Conservation (phyloP, 306 rosid species). For the Aeschynomene evenia region DNA sequence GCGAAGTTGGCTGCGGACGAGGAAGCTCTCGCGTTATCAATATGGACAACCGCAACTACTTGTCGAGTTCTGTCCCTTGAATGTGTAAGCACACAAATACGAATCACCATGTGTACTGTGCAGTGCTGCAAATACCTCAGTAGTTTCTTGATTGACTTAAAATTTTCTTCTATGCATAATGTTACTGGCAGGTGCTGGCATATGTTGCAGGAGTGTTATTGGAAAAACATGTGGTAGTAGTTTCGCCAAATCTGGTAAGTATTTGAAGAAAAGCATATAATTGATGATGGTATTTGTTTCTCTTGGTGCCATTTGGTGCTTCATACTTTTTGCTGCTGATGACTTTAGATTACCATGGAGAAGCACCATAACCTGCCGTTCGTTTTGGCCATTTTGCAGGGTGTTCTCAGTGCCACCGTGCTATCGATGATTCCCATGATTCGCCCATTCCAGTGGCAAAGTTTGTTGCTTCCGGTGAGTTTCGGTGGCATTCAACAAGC, state of each 20-base stretch:
- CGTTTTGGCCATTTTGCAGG: conserved; percentile 61
- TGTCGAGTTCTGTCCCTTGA: conserved; percentile 92
- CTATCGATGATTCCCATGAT: conserved; percentile 80
- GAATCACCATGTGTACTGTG: not conserved
- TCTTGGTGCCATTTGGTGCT: conserved; percentile 28
- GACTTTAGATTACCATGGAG: not conserved
- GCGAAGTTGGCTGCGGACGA: conserved; percentile 75
- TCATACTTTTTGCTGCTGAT: conserved; percentile 9
- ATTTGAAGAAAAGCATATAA: conserved; percentile 3
- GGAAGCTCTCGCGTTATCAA: conserved; percentile 81
- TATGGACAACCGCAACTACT: conserved; percentile 84
- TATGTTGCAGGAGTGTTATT: conserved; percentile 71
- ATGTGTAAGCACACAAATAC: conserved; percentile 51
- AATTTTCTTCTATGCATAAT: conserved; percentile 23
- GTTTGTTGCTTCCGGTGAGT: conserved; percentile 94
- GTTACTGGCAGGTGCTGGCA: conserved; percentile 67
- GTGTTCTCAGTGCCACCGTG: conserved; percentile 78
- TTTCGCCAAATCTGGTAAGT: conserved; percentile 80
- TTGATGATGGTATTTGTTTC: conserved; percentile 15
- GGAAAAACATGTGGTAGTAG: conserved; percentile 81
- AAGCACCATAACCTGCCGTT: not conserved
- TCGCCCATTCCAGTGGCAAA: conserved; percentile 97
- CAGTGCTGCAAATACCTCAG: conserved; percentile 16
- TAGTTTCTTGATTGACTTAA: not conserved
- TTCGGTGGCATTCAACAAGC: conserved; percentile 19